These are phyloP conservation scores for Magnaporthales sp. DNA, from an alignment of 2,329 filamentous ascomycete genomes.

Conservation along the genomic window DNA sequence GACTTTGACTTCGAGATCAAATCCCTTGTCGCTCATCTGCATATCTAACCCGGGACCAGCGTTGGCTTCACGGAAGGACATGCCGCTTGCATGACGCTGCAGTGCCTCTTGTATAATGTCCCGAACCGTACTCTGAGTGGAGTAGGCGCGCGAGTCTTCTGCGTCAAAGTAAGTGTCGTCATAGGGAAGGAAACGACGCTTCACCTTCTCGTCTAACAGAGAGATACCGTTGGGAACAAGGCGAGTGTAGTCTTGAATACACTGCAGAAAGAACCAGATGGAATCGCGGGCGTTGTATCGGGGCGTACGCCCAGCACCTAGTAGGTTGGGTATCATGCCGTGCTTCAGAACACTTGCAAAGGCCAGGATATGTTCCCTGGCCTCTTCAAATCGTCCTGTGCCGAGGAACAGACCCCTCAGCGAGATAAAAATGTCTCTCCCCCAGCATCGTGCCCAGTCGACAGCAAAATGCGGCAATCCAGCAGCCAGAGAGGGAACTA, in stretches of 20 bases:
- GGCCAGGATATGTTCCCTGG: conserved; percentile 86
- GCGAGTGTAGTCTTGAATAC: conserved; percentile 84
- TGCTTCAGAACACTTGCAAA: conserved; percentile 97
- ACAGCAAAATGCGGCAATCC: conserved; percentile 90
- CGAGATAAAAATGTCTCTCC: conserved; percentile 93
- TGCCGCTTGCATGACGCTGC: conserved; percentile 80
- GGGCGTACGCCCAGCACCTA: conserved; percentile 76
- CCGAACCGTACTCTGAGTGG: conserved; percentile 69
- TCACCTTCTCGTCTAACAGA: conserved; percentile 68
- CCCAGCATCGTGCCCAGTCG: conserved; percentile 95
- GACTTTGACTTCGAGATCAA: conserved; percentile 82
- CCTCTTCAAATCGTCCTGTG: conserved; percentile 80
- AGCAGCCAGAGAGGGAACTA: conserved; percentile 80
- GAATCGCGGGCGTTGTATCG: conserved; percentile 95
- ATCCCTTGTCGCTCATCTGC: conserved; percentile 89
- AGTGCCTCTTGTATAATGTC: conserved; percentile 91
- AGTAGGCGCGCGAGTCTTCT: conserved; percentile 79
- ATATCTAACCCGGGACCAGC: conserved; percentile 80
- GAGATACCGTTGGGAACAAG: conserved; percentile 69
- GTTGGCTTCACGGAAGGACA: conserved; percentile 92
- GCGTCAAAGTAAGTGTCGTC: conserved; percentile 90
- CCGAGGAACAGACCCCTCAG: conserved; percentile 85
- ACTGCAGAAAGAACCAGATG: conserved; percentile 95
- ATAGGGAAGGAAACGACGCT: conserved; percentile 83
- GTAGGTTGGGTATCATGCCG: conserved; percentile 93